Conservation (phyloP, 2,329 filamentous ascomycete genomes). For the Paracoccidioides brasiliensis region DNA sequence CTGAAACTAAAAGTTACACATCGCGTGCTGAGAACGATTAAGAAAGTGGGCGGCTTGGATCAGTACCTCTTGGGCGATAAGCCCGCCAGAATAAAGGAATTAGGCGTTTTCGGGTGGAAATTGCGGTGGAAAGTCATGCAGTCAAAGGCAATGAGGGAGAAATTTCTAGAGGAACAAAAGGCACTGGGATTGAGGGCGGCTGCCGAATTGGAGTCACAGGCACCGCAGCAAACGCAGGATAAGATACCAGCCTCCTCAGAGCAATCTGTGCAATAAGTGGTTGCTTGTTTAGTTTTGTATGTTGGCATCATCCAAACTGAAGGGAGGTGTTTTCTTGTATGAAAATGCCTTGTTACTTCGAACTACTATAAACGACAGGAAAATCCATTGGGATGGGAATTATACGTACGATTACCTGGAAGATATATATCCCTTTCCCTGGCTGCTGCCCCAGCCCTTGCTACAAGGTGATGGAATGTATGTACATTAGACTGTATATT, state of each 20-base stretch:
- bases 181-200: constrained; percentile 47
- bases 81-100: constrained; percentile 62
- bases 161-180: constrained; percentile 52
- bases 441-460: background rate
- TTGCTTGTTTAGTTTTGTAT: background rate
- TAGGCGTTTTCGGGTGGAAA: constrained; percentile 83
- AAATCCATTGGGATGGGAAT: background rate
- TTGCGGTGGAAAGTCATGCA: constrained; percentile 85
- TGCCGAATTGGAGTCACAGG: constrained; percentile 32
- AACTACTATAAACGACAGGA: background rate
- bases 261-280: background rate
- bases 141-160: constrained; percentile 51
- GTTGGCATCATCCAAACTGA: background rate
- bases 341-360: background rate
- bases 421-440: background rate
- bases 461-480: background rate
- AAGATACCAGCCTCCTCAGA: background rate
- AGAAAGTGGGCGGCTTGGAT: constrained; percentile 79
- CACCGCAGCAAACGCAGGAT: constrained; percentile 14
- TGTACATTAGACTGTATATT: background rate
- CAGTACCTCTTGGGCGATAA: constrained; percentile 79
- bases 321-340: background rate
- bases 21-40: constrained; percentile 45
- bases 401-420: background rate
- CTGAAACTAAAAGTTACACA: constrained; percentile 36